Conservation (phyloP, 2,329 filamentous ascomycete genomes). For the Cladosporium oxysporum region DNA sequence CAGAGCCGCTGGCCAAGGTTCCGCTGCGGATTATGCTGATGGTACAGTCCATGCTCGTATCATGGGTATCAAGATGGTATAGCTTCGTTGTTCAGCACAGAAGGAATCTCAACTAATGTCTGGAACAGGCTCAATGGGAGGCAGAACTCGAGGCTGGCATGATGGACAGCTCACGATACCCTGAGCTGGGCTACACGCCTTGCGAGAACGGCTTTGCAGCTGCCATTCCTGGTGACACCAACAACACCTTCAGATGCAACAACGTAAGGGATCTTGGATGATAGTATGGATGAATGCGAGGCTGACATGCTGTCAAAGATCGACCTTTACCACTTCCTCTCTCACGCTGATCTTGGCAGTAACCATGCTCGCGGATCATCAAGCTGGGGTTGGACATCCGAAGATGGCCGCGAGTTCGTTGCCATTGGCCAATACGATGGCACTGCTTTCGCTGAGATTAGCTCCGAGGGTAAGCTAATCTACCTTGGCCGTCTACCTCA, state of each 20-base stretch:
- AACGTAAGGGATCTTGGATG: background rate
- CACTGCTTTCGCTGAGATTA: conserved; percentile 57
- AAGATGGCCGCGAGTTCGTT: conserved; percentile 56
- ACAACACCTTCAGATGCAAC: conserved; percentile 44
- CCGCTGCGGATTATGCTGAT: conserved; percentile 26
- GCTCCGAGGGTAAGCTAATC: conserved; percentile 50
- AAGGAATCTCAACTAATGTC: background rate
- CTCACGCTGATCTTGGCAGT: conserved; percentile 56
- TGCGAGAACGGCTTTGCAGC: conserved; percentile 49
- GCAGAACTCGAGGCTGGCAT: conserved; percentile 38
- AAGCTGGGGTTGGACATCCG: conserved; percentile 58
- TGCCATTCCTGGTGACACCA: conserved; percentile 48
- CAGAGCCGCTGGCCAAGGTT: conserved; percentile 22
- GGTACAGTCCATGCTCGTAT: conserved; percentile 26
- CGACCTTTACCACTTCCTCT: conserved; percentile 59
- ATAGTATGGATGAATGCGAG: background rate
- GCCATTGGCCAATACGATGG: conserved; percentile 58
- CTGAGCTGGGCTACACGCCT: conserved; percentile 40
- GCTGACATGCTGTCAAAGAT: conserved; percentile 35
- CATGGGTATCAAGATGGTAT: conserved; percentile 31
- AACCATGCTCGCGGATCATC: conserved; percentile 45
- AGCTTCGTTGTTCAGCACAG: background rate
- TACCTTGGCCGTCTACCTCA: conserved; percentile 58
- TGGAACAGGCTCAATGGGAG: conserved; percentile 35
- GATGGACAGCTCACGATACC: conserved; percentile 41